Percentiles rank a stretch among this genome's conserved stretches.
These are phyloP conservation scores for Nicotiana benthamiana DNA, from an alignment of 257 asterid genomes.

Conservation along the genomic window DNA sequence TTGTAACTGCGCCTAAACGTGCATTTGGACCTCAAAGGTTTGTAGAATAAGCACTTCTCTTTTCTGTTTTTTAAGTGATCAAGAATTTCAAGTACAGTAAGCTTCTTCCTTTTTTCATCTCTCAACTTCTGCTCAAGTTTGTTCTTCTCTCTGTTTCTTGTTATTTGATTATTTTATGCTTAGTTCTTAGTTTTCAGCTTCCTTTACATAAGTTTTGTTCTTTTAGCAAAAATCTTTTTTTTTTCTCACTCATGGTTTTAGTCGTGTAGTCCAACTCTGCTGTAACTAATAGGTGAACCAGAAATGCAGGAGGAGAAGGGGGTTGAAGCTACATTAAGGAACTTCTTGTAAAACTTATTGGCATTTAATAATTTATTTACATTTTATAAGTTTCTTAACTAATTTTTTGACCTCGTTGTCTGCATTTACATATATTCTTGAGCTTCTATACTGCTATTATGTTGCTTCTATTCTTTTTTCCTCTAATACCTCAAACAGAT, in stretches of 20 bases:
- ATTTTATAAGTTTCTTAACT: too few species aligned
- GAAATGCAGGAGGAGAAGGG: not conserved
- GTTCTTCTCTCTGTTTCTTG: not conserved
- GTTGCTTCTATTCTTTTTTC: not conserved
- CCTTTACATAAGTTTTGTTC: not conserved
- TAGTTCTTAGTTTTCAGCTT: not conserved
- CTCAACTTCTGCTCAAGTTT: too few species aligned
- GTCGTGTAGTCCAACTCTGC: too few species aligned
- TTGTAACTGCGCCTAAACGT: too few species aligned
- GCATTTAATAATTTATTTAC: not conserved
- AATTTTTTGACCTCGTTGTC: not conserved
- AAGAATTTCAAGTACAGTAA: not conserved
- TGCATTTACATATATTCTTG: not conserved
- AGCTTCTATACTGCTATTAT: not conserved
- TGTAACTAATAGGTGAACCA: not conserved
- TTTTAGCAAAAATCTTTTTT: not conserved
- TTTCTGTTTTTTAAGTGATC: not conserved
- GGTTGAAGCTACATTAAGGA: not conserved
- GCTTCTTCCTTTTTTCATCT: not conserved
- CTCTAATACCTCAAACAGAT: not conserved
- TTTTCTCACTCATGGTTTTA: not conserved
- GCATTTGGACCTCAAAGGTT: too few species aligned
- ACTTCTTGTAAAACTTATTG: not conserved
- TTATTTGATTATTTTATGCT: not conserved
- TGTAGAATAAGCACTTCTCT: not conserved